Percentiles rank a stretch among this genome's conserved stretches.
Evolutionary conservation across 2,329 filamentous ascomycete species (phyloP).

Genomic region (Blastomyces gilchristii): DNA sequence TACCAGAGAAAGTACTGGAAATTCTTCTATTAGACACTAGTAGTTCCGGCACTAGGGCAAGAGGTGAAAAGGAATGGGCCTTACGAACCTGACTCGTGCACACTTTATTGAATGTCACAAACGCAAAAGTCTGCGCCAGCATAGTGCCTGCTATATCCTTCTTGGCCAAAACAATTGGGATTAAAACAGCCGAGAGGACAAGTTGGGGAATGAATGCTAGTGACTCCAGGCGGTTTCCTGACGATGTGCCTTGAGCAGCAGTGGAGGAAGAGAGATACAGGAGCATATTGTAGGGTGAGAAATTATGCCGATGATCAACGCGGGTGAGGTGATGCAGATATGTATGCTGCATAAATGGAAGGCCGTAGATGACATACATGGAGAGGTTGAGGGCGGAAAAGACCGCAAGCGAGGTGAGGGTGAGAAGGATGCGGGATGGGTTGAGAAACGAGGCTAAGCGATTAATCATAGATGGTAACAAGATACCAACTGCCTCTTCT

Average conservation of each 20-base stretch:
- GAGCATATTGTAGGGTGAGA: constrained; percentile 88
- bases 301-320: constrained; percentile 95
- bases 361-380: constrained; percentile 74
- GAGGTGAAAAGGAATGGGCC: background rate
- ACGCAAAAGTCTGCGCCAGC: constrained; percentile 92
- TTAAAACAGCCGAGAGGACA: constrained; percentile 62
- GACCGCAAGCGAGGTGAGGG: constrained; percentile 55
- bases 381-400: constrained; percentile 63
- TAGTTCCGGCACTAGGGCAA: constrained; percentile 3
- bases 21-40: constrained; percentile 8
- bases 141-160: constrained; percentile 72
- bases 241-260: constrained; percentile 24
- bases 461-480: constrained; percentile 3
- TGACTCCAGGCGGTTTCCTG: constrained; percentile 50
- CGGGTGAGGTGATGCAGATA: constrained; percentile 87
- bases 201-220: constrained; percentile 85
- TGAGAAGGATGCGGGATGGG: constrained; percentile 28
- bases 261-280: constrained; percentile 73
- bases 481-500: constrained; percentile 2
- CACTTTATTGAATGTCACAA: constrained; percentile 97
- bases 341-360: constrained; percentile 75
- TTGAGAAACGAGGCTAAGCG: constrained; percentile 28
- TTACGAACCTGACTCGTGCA: constrained; percentile 82
- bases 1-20: constrained; percentile 97
- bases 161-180: constrained; percentile 68